phyloP scores from a whole-genome alignment of 2,329 filamentous ascomycete species.

The Tolypocladium amazonense region DNA sequence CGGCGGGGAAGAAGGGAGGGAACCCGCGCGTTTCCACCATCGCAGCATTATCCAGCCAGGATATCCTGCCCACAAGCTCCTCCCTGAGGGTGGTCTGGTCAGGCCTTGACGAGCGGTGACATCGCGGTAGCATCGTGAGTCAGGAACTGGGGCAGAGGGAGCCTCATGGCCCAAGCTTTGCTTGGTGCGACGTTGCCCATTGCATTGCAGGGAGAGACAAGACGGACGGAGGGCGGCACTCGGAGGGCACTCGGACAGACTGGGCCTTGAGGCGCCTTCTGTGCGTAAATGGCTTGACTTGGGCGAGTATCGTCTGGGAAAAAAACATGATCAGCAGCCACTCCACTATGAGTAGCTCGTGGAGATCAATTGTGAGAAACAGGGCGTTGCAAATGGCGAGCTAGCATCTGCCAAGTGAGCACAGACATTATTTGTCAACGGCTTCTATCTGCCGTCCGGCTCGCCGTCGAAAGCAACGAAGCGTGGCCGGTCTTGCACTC shows the following conservation, averaged over 20 bases:
- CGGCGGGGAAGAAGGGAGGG: not conserved
- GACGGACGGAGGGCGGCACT: not conserved
- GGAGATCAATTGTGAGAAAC: too few relatives aligned
- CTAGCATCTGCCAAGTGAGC: not conserved
- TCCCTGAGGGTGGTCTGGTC: not conserved
- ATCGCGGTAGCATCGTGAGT: not conserved
- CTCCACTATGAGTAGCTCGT: too few relatives aligned
- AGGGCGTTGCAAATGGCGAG: not conserved
- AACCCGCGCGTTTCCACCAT: not conserved
- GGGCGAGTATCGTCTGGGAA: not conserved
- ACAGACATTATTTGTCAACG: not conserved
- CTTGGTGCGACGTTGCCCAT: not conserved
- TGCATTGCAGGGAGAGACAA: not conserved
- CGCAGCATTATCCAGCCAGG: not conserved
- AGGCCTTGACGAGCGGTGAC: not conserved
- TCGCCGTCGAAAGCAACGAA: not conserved
- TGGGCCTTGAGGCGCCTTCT: not conserved
- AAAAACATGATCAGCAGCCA: too few relatives aligned
- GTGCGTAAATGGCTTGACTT: not conserved
- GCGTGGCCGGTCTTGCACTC: not conserved
- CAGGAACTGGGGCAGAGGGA: not conserved
- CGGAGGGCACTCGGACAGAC: not conserved
- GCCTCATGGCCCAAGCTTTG: not conserved
- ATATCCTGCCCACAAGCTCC: not conserved
- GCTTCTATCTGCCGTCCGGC: not conserved